Conservation (phyloP, 1,284 basidiomycete species). For the Marasmius oreades region DNA sequence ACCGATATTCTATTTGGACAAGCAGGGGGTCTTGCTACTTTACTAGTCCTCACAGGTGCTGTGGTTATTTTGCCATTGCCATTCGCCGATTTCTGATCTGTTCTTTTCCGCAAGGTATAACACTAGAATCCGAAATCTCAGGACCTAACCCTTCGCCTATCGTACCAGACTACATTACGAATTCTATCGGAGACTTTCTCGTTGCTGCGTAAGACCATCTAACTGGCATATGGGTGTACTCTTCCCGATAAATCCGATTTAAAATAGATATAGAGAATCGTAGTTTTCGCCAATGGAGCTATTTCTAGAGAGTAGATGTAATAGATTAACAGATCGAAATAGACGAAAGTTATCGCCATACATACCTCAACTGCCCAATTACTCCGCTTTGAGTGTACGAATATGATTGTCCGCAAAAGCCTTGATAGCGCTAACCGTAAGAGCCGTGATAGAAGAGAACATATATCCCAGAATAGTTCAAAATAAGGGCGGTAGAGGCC, state of each 20-base stretch:
- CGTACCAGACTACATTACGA: conserved; percentile 79
- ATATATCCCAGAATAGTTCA: conserved; percentile 70
- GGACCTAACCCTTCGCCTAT: conserved; percentile 68
- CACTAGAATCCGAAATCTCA: conserved; percentile 64
- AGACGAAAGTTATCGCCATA: no score
- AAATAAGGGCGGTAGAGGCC: conserved; percentile 75
- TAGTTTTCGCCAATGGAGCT: no score
- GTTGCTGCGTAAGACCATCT: conserved; percentile 9
- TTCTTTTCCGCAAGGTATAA: conserved; percentile 54
- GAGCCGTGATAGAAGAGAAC: conserved; percentile 53
- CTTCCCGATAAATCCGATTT: background rate
- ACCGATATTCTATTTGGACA: conserved; percentile 95
- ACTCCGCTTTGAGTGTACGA: conserved; percentile 14
- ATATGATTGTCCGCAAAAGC: conserved; percentile 38
- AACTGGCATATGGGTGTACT: no score
- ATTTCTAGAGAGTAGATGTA: no score
- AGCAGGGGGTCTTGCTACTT: conserved; percentile 79
- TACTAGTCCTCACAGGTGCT: conserved; percentile 91
- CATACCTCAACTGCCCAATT: conserved; percentile 17
- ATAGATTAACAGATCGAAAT: background rate
- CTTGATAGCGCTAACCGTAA: conserved; percentile 43
- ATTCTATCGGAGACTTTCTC: conserved; percentile 75
- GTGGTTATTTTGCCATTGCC: background rate
- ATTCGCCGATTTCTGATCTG: background rate
- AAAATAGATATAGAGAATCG: no score